Conservation (phyloP, 345 rosid species). For the Leavenworthia alabamica region DNA sequence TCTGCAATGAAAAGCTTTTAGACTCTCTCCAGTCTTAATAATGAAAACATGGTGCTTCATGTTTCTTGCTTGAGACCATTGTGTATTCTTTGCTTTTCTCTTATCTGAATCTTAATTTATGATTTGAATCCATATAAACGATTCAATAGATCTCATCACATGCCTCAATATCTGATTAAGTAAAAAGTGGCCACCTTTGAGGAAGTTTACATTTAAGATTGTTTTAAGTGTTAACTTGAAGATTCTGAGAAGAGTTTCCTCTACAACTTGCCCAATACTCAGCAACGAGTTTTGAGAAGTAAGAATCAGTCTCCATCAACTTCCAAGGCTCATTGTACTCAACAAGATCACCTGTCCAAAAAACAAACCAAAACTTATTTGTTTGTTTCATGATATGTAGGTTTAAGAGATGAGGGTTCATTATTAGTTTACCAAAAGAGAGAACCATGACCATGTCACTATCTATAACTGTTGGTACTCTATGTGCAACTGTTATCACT, state of each 20-base stretch:
- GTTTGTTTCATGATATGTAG: background rate
- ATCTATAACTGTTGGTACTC: conserved; percentile 66
- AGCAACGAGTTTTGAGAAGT: conserved; percentile 65
- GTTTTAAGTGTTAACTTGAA: conserved; percentile 9
- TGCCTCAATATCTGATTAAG: too few relatives aligned
- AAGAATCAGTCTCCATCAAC: conserved; percentile 60
- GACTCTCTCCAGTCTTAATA: background rate
- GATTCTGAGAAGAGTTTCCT: conserved; percentile 29
- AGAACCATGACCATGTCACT: conserved; percentile 88
- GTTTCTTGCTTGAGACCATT: too few relatives aligned
- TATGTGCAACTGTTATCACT: conserved; percentile 66
- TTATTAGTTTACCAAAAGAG: conserved; percentile 47
- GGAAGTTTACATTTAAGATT: too few relatives aligned
- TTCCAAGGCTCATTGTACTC: conserved; percentile 64
- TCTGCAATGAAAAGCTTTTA: background rate
- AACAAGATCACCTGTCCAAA: conserved; percentile 43
- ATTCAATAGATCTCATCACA: too few relatives aligned
- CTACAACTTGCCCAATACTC: conserved; percentile 75
- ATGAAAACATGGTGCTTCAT: background rate
- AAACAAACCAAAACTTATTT: background rate
- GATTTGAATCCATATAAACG: too few relatives aligned
- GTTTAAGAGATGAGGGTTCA: background rate
- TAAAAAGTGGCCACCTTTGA: too few relatives aligned
- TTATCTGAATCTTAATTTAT: too few relatives aligned
- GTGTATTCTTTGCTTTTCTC: too few relatives aligned